Evolutionary conservation across 345 rosid genomes (phyloP), one percentile per base, ranked within the genome.

Genomic region (Isatis tinctoria): DNA sequence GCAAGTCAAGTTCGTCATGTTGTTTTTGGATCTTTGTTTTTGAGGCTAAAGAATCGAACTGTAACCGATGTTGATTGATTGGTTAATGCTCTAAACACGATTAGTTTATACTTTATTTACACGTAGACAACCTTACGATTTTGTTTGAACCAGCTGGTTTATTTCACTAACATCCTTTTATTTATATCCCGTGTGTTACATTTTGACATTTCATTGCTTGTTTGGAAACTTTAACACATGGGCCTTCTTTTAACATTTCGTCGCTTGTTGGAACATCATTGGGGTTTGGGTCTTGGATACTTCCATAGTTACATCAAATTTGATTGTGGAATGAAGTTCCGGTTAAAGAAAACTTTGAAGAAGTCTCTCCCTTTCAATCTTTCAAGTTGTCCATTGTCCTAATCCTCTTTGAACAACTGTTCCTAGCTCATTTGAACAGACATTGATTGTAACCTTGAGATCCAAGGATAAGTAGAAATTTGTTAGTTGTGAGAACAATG

Each of bases 1-100:
- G 35, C 36, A 26, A 32, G 60, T 69, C 70, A 62, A 63, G 53
- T 26, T 43, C 44, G 75, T 76, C 65, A 62, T 69, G 53, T 13
- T 12, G 44, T 44, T 63, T 22, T 76, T 76, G 79, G 75, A 76
- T 76, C 65, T 54, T 62, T 69, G 60, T 62, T 26, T 40, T 12
- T 9, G 52, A 52, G 32, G 51, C 10, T 62, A 62, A 63, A 14
- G 7, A 35, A 14, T 40, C 62, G 41, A 53, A 24, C 70, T 24
- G 39, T 44, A 62, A 54, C 20, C 20, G 70, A 76, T 62, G 70
- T 62, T 76, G 70, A 69, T 53, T 75, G 58, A 13, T 61, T 61
- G 32, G 37, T 63, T 62, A 61, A 58, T 58, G 60, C 66, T 65
- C 10, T 65, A 57, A 65, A 65, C 24, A 45, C 41, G 57, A 64